A percentile compares a stretch with the other conserved stretches of the same genome.
Conservation (phyloP, 2,329 filamentous ascomycete genomes). For the Cladosporium sphaerospermum region DNA sequence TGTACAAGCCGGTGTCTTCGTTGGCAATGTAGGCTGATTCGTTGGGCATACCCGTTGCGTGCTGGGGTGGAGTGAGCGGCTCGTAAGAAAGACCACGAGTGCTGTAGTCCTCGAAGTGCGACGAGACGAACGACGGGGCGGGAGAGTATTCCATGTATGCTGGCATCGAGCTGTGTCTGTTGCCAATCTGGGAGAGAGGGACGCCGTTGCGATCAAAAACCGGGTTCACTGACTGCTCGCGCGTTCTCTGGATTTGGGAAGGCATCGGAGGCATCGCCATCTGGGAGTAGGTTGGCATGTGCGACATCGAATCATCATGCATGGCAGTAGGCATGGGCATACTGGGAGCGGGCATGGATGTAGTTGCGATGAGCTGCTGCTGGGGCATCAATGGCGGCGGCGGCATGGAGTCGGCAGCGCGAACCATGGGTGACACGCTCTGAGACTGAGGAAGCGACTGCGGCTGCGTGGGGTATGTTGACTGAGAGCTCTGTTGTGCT, state of each 20-base stretch:
- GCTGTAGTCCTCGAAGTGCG: slow-evolving; percentile 96
- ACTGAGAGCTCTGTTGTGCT: slow-evolving; percentile 96
- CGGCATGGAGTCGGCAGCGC: slow-evolving; percentile 89
- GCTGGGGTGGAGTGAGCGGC: slow-evolving; percentile 91
- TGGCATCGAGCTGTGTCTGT: slow-evolving; percentile 97
- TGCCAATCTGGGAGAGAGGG: slow-evolving; percentile 73
- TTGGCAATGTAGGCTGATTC: slow-evolving; percentile 98
- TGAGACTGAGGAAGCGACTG: slow-evolving; percentile 58
- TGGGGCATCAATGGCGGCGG: slow-evolving; percentile 76
- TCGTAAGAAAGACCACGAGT: slow-evolving; percentile 94
- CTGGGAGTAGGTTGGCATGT: slow-evolving; percentile 64
- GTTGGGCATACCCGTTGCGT: slow-evolving; percentile 72
- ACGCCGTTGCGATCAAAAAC: slow-evolving; percentile 90
- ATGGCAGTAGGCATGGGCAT: slow-evolving; percentile 39
- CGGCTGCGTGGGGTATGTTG: slow-evolving; percentile 59
- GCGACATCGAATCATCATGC: slow-evolving; percentile 52
- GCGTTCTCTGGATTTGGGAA: slow-evolving; percentile 68
- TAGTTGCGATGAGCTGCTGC: slow-evolving; percentile 37
- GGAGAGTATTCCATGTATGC: slow-evolving; percentile 97
- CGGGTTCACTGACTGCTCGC: slow-evolving; percentile 71
- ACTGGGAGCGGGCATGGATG: slow-evolving; percentile 23
- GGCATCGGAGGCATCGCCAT: slow-evolving; percentile 69
- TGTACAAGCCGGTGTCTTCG: slow-evolving; percentile 94
- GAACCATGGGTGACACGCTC: slow-evolving; percentile 80
- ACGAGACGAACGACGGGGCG: slow-evolving; percentile 96